A percentile compares a stretch with the other conserved stretches of the same genome.
Evolutionary conservation across 345 rosid genomes (phyloP).

Genomic region (Corchorus capsularis): DNA sequence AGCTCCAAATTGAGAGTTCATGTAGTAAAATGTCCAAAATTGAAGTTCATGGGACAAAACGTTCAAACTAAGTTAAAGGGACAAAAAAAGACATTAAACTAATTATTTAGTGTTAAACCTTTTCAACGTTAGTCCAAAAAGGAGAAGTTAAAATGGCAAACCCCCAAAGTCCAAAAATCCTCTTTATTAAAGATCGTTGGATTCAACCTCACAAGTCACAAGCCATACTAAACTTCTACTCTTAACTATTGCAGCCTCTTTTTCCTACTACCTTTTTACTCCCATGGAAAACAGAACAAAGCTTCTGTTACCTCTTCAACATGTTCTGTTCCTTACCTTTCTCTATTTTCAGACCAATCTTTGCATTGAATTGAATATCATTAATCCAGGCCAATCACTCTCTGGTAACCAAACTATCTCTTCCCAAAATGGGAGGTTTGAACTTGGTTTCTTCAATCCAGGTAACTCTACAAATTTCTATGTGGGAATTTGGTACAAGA

Average conservation of each 20-base stretch:
- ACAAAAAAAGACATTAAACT: too few species aligned
- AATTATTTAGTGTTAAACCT: too few species aligned
- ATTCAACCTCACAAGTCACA: background rate
- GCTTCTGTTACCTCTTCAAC: background rate
- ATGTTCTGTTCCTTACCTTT: slow-evolving; percentile 5
- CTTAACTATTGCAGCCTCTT: background rate
- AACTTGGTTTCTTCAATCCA: slow-evolving; percentile 21
- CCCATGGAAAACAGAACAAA: slow-evolving; percentile 9
- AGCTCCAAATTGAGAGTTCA: too few species aligned
- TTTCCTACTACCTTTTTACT: background rate
- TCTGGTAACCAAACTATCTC: slow-evolving; percentile 46
- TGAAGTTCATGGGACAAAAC: too few species aligned
- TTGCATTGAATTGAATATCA: background rate
- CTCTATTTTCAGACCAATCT: background rate
- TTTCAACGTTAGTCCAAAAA: background rate
- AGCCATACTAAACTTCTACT: background rate
- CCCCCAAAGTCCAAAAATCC: background rate
- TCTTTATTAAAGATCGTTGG: background rate
- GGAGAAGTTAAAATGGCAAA: background rate
- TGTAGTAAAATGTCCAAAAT: too few species aligned
- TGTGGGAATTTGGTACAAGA: slow-evolving; percentile 14
- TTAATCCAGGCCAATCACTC: slow-evolving; percentile 35
- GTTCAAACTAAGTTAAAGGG: too few species aligned
- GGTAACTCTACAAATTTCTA: slow-evolving; percentile 7
- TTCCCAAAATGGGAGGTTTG: slow-evolving; percentile 40